Base-by-base conservation (phyloP, 192 early-diverging fungal species). In the Entomortierella parvispora region DNA sequence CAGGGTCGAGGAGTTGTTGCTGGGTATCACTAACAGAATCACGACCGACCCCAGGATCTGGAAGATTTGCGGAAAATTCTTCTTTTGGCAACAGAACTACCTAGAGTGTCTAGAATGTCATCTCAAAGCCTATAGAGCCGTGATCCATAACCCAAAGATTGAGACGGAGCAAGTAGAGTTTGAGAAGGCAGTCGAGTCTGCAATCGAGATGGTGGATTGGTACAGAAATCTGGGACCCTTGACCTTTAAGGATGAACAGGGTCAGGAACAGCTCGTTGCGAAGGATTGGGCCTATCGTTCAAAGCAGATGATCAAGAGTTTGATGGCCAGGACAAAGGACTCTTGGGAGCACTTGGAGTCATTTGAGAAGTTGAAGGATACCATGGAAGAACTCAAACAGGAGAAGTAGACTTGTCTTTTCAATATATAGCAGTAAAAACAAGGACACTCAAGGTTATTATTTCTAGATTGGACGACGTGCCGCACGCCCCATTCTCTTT, bases 221-320 rank as follows among this genome's bases (percentile, higher is more conserved):
- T 97, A 95, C 62, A 80, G 90, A 29, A 92, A 90, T 62, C 52
- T 95, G 58, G 95, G 95, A 40, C 84, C 85, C 4, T 83, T 85
- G 77, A 71, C 74, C 5, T 79, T 80, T 33, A 80, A 81, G 17
- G 81, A 85, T 31, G 54, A 60, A 2, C 58, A 59, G 1, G 81
- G 62, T 48, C 62, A 69, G 40, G 62, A 86, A 46, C 77, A 80
- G 28, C 48, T 83, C 7, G 93, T 96, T 25, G 94, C 93, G 64
- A 86, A 88, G 26, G 96, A 98, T 75, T 98, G 96, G 96, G 82
- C 80, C 56, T 95, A 95, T 65, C 94, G 97, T 69, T 84, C 93
- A 11, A 90, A 89, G 68, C 90, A 88, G 82, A 81, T 93, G 37
- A 72, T 98, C 66, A 93, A 92, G 55, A 89, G 93, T 25, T 81